Base-by-base conservation (phyloP, 2,329 filamentous ascomycete genomes). In the Magnaporthiopsis rhizophila region DNA sequence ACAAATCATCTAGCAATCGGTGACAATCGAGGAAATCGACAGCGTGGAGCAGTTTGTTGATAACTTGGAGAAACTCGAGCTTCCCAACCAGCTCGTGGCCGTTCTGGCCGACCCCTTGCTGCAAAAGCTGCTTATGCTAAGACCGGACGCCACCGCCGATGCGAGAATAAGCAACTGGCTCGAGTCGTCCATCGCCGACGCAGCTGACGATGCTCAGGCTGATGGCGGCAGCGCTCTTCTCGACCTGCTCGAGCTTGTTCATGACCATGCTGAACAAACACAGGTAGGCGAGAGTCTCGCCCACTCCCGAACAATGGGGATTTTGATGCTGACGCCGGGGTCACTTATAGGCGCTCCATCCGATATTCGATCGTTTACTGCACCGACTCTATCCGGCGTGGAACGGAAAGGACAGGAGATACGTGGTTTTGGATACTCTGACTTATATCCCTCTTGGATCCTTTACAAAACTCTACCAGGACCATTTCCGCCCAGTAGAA, bases 1-100 rank as follows among this genome's bases (percentile, higher is more conserved):
- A 53, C 5, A 8, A 9, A 38, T 21, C 45, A 8, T 53, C 3
- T 53, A 88, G 83, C 78, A 80, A 65, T 87, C 86, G 0, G 78
- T 88, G 5, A 89, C 85, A 3, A 75, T 96, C 6, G 91, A 96
- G 72, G 92, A 96, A 71, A 86, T 96, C 64, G 89, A 92, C 69
- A 87, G 81, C 66, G 86, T 87, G 15, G 79, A 86, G 30, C 81
- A 85, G 62, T 88, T 96, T 66, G 87, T 92, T 7, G 83, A 84
- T 59, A 89, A 85, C 65, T 75, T 96, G 11, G 91, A 96, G 69
- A 89, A 83, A 68, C 87, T 96, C 32, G 90, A 95, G 73, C 78
- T 92, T 57, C 92, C 92, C 0, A 92, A 90, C 67, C 92, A 96
- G 74, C 80, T 96, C 2, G 86, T 92, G 57, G 90, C 92, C 6